These are phyloP conservation scores for Spencermartinsiella europaea DNA, from an alignment of 805 yeast genomes.

Conservation along the genomic window DNA sequence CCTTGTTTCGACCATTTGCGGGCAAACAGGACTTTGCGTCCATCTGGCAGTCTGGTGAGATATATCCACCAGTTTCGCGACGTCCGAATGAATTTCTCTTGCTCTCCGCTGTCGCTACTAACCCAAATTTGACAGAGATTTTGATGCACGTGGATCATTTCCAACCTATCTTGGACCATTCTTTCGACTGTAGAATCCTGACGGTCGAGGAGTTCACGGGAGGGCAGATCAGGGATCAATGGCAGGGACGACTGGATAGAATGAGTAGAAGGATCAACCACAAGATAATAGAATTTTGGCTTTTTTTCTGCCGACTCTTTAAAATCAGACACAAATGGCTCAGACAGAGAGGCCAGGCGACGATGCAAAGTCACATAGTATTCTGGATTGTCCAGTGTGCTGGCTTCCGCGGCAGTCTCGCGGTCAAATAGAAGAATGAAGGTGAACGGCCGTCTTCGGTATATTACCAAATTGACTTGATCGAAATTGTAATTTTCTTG, in stretches of 20 bases:
- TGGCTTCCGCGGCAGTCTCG: neutral
- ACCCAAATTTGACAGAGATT: conserved; percentile 9
- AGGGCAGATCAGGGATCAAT: conserved; percentile 16
- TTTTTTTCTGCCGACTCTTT: neutral
- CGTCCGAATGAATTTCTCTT: conserved; percentile 23
- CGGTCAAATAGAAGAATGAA: conserved; percentile 19
- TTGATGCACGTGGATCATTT: conserved; percentile 21
- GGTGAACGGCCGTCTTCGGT: conserved; percentile 23
- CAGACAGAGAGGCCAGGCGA: conserved; percentile 23
- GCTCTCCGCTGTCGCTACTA: conserved; percentile 10
- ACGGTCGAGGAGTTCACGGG: conserved; percentile 10
- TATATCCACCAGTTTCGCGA: conserved; percentile 27
- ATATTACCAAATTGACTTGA: conserved; percentile 18
- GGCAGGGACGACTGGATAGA: conserved; percentile 22
- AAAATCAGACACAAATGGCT: conserved; percentile 23
- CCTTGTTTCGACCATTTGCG: conserved; percentile 18
- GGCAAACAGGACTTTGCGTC: conserved; percentile 22
- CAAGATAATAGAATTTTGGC: conserved; percentile 21
- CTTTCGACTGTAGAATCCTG: conserved; percentile 13
- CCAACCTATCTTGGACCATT: conserved; percentile 10
- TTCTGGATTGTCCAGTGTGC: conserved; percentile 1
- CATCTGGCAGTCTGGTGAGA: conserved; percentile 21
- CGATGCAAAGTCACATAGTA: conserved; percentile 21
- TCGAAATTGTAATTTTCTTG: conserved; percentile 6
- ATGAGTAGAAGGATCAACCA: conserved; percentile 9